Percentiles rank a stretch among this genome's conserved stretches.
phyloP scores from a whole-genome alignment of 2,329 filamentous ascomycete genomes.

The Alternaria consortialis region DNA sequence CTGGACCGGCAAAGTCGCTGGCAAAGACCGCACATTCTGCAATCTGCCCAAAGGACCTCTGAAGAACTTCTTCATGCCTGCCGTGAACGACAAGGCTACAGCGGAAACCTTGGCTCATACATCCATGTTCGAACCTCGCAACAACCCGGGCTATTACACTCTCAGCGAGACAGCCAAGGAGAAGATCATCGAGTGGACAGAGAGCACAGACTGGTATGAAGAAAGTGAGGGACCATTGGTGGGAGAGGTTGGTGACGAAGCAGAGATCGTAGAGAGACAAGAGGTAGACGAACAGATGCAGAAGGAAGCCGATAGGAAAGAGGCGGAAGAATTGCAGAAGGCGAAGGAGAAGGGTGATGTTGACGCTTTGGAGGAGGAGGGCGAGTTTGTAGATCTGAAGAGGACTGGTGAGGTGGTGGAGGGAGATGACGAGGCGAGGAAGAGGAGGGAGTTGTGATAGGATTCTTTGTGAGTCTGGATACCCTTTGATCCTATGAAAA shows the following conservation, averaged over 20 bases:
- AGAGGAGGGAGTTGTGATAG: slow-evolving; percentile 26
- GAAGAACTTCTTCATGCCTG: slow-evolving; percentile 46
- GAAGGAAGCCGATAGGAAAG: slow-evolving; percentile 25
- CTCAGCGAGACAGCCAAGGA: slow-evolving; percentile 72
- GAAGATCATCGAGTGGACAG: slow-evolving; percentile 71
- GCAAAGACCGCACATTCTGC: slow-evolving; percentile 85
- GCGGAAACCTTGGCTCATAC: slow-evolving; percentile 87
- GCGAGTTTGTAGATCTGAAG: slow-evolving; percentile 30
- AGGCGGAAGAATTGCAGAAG: slow-evolving; percentile 8
- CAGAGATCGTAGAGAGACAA: slow-evolving; percentile 41
- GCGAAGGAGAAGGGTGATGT: slow-evolving; percentile 1
- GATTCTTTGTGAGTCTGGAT: background rate
- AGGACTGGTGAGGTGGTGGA: slow-evolving; percentile 13
- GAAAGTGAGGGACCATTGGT: slow-evolving; percentile 45
- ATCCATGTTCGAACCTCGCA: slow-evolving; percentile 75
- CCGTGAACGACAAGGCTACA: slow-evolving; percentile 76
- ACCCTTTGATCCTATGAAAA: background rate
- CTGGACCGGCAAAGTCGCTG: slow-evolving; percentile 66
- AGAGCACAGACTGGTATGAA: slow-evolving; percentile 72
- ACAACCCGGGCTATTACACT: slow-evolving; percentile 76
- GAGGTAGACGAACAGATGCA: slow-evolving; percentile 35
- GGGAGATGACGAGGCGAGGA: slow-evolving; percentile 19
- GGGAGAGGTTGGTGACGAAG: slow-evolving; percentile 43
- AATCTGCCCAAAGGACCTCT: slow-evolving; percentile 60
- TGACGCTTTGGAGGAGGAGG: slow-evolving; percentile 14